A percentile compares a stretch with the other conserved stretches of the same genome.
Evolutionary conservation across 2,329 filamentous ascomycete species (phyloP).

Genomic region (Spiromastix sp.): DNA sequence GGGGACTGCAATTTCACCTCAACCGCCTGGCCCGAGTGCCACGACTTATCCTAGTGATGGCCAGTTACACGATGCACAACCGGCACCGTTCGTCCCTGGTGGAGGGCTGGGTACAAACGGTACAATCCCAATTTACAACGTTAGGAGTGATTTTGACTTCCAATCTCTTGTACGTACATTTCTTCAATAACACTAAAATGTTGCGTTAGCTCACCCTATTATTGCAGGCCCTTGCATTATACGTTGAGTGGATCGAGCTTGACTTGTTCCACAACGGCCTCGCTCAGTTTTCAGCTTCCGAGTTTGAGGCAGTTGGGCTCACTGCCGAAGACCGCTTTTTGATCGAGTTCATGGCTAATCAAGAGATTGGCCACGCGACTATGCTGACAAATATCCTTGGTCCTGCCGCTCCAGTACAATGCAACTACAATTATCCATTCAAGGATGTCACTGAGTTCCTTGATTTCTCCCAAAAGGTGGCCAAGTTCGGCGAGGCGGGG

Average conservation of each 20-base stretch:
- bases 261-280: slow-evolving; percentile 73
- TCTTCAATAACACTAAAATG: background rate
- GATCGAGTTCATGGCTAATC: slow-evolving; percentile 66
- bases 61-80: slow-evolving; percentile 53
- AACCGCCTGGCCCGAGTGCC: slow-evolving; percentile 50
- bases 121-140: slow-evolving; percentile 63
- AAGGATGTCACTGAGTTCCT: slow-evolving; percentile 64
- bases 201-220: background rate
- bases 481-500: slow-evolving; percentile 66
- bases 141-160: slow-evolving; percentile 74
- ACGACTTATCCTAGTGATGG: slow-evolving; percentile 65
- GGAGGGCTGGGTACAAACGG: slow-evolving; percentile 72
- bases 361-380: slow-evolving; percentile 69
- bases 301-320: slow-evolving; percentile 60
- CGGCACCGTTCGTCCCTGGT: slow-evolving; percentile 60
- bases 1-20: slow-evolving; percentile 46
- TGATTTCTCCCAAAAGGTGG: slow-evolving; percentile 80
- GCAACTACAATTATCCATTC: slow-evolving; percentile 74
- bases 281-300: slow-evolving; percentile 54
- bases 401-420: slow-evolving; percentile 57
- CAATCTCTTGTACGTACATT: slow-evolving; percentile 49
- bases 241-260: slow-evolving; percentile 77
- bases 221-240: slow-evolving; percentile 52
- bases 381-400: slow-evolving; percentile 71
- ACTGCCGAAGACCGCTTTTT: slow-evolving; percentile 58